Evolutionary conservation across 2,329 filamentous ascomycete genomes (phyloP).

Genomic region (Cladosporium sp.): DNA sequence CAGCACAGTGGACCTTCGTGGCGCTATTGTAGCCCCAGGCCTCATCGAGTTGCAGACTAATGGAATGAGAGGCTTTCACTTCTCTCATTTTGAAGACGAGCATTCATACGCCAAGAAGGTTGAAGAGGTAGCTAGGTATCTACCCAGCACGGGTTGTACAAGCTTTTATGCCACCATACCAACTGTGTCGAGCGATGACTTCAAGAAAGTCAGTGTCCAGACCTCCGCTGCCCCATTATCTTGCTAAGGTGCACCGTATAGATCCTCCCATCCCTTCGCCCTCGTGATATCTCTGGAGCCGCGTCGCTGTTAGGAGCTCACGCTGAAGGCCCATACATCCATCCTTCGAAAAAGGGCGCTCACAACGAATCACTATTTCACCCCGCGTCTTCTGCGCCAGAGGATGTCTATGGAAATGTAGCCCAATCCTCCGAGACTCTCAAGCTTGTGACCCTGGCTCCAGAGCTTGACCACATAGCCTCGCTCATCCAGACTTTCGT

Average conservation of each 20-base stretch:
- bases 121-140: conserved; percentile 44
- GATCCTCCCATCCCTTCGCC: conserved; percentile 47
- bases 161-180: conserved; percentile 53
- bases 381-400: conserved; percentile 31
- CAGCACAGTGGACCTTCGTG: conserved; percentile 45
- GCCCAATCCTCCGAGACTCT: conserved; percentile 33
- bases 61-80: conserved; percentile 51
- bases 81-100: conserved; percentile 46
- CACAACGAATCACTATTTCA: conserved; percentile 38
- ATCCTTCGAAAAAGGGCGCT: conserved; percentile 51
- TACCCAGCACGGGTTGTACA: conserved; percentile 50
- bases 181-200: conserved; percentile 39
- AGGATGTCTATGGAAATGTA: conserved; percentile 43
- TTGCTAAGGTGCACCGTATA: conserved; percentile 21
- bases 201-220: conserved; percentile 36
- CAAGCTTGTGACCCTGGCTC: conserved; percentile 51
- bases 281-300: conserved; percentile 38
- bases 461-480: conserved; percentile 44
- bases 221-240: neutral
- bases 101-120: conserved; percentile 42
- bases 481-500: conserved; percentile 41
- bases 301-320: conserved; percentile 55
- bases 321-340: conserved; percentile 49
- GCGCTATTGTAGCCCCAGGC: conserved; percentile 50
- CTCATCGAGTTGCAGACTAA: conserved; percentile 56